phyloP scores from a whole-genome alignment of 148 eudicot species.

The Rhododendron griersonianum region DNA sequence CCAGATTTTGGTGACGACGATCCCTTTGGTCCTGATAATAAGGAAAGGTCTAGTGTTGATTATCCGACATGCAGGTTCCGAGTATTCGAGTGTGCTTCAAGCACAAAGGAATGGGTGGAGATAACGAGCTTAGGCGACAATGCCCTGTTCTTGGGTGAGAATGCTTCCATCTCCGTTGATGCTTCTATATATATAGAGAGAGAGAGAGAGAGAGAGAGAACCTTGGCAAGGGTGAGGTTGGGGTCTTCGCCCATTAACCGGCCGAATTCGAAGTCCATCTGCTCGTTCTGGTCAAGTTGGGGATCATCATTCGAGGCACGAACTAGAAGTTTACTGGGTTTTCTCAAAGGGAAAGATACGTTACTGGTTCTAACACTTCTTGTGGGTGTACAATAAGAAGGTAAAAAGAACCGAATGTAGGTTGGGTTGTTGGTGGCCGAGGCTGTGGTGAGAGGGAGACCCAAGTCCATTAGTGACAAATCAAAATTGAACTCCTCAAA shows the following conservation, averaged over 20 bases:
- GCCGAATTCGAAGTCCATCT: slow-evolving; percentile 90
- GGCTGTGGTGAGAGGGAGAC: slow-evolving; percentile 34
- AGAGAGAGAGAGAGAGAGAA: not conserved
- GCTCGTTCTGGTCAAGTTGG: slow-evolving; percentile 58
- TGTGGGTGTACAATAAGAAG: slow-evolving; percentile 20
- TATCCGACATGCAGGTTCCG: not conserved
- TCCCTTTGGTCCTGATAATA: not conserved
- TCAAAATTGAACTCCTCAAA: not conserved
- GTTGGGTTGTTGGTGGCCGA: slow-evolving; percentile 24
- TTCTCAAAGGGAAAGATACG: slow-evolving; percentile 27
- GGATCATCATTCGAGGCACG: slow-evolving; percentile 53
- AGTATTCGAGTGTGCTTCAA: not conserved
- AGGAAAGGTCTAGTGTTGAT: not conserved
- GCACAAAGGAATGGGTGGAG: too few species aligned
- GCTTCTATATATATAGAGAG: too few species aligned
- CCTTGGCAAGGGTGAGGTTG: slow-evolving; percentile 89
- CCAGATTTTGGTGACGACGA: not conserved
- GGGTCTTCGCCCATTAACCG: slow-evolving; percentile 89
- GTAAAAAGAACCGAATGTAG: slow-evolving; percentile 16
- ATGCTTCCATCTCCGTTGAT: too few species aligned
- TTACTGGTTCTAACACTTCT: slow-evolving; percentile 20
- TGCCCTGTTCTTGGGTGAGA: too few species aligned
- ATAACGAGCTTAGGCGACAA: too few species aligned
- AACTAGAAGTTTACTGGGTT: slow-evolving; percentile 35
- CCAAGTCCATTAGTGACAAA: slow-evolving; percentile 34